Evolutionary conservation across 2,329 filamentous ascomycete species (phyloP), one percentile per base, ranked within the genome.

Genomic region (Penicillium sp.): DNA sequence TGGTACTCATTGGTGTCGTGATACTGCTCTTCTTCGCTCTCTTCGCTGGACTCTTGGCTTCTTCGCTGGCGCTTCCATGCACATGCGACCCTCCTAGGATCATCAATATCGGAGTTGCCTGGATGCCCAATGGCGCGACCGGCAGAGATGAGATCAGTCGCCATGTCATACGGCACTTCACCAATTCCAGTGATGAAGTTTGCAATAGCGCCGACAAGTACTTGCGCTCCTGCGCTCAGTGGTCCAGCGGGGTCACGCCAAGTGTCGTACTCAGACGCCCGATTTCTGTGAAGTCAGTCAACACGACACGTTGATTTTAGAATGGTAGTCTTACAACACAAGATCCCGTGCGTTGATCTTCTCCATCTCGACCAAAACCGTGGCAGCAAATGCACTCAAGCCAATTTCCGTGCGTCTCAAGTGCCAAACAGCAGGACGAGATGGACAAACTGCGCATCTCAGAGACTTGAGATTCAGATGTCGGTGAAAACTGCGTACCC

Each of bases 151-250:
- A 65, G 9, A 39, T 65, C 62, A 1, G 29, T 36, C 8, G 59
- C 32, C 4, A 85, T 78, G 43, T 84, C 81, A 14, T 79, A 75
- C 0, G 84, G 84, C 42, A 87, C 78, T 65, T 96, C 91, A 1
- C 89, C 89, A 39, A 96, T 81, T 1, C 90, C 90, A 82, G 95
- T 88, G 65, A 89, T 84, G 53, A 97, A 87, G 38, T 83, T 88
- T 24, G 88, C 86, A 44, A 94, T 79, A n/a, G 92, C 93, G 5
- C 89, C 88, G n/a, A 96, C 77, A 1, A 97, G 74, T 0, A 92
- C 90, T 42, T 85, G 84, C 0, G 90, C 86, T 14, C 86, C 89
- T 18, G 90, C 90, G 13, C 88, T 86, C 22, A 95, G 83, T 0
- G 91, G 90, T 60, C 94, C 91, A 65, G 83, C 86, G 0, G 90